Percentiles rank a stretch among this genome's conserved stretches.
These are phyloP conservation scores for Phanerodontia chrysosporium DNA, from an alignment of 768 basidiomycete species.

Conservation along the genomic window DNA sequence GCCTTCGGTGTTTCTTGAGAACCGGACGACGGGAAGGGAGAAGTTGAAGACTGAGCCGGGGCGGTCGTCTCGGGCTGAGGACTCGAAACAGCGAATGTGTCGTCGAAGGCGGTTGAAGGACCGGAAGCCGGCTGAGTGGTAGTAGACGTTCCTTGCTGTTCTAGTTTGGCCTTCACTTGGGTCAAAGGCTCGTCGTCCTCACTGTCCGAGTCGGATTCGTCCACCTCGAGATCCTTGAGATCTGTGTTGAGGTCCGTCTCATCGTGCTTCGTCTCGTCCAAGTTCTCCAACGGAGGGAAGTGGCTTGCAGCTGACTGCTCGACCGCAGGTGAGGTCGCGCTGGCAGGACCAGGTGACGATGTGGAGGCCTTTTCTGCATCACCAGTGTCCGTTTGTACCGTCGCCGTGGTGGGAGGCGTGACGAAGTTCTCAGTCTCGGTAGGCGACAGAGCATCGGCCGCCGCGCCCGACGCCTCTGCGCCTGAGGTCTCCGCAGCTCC, in stretches of 20 bases:
- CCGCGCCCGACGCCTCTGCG: neutral
- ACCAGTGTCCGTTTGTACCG: neutral
- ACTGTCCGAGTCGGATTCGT: constrained; percentile 54
- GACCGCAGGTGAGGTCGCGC: neutral
- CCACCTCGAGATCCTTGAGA: constrained; percentile 54
- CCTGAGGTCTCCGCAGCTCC: neutral
- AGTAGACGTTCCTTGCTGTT: neutral
- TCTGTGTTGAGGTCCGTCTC: constrained; percentile 48
- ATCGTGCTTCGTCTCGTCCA: constrained; percentile 13
- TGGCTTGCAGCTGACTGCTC: constrained; percentile 1
- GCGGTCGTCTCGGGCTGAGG: constrained; percentile 16
- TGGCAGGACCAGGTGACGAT: neutral
- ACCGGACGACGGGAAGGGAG: neutral
- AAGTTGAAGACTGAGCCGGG: constrained; percentile 18
- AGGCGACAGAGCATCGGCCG: constrained; percentile 18
- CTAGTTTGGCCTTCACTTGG: constrained; percentile 19
- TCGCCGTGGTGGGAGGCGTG: constrained; percentile 52
- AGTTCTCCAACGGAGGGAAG: constrained; percentile 1
- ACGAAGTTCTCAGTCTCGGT: constrained; percentile 38
- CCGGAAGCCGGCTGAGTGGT: constrained; percentile 12
- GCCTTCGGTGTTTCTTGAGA: neutral
- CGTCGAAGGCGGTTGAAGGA: constrained; percentile 40
- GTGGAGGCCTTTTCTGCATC: neutral
- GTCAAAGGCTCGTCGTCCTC: constrained; percentile 34
- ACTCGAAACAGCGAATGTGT: constrained; percentile 45